Evolutionary conservation across 1,139 yeast genomes (phyloP), one percentile per base, ranked within the genome.

Genomic region (Pichia sp.): DNA sequence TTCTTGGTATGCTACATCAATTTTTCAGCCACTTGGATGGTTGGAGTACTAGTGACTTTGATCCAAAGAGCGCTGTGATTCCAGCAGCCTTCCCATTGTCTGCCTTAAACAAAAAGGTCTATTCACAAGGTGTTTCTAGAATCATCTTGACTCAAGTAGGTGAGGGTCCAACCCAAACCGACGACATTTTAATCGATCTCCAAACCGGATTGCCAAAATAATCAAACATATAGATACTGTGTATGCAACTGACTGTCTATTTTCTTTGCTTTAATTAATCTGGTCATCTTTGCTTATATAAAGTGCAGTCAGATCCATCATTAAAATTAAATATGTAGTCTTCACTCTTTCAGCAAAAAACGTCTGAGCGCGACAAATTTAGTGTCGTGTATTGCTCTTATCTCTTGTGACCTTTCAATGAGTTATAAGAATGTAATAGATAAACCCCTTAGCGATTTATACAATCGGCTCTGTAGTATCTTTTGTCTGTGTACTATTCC

Each of bases 71-170:
- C n/a, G 45, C 45, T 16, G 59, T 62, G 10, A 65, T 73, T 47
- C 55, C 62, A 9, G 60, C 62, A 1, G 63, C 67, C 25, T 72
- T 74, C 50, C 71, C 75, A 31, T 65, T 72, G 10, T 63, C 66
- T 12, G 67, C 75, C 48, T 74, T 79, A 60, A 82, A 79, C 59
- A 69, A 73, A 13, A 82, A 79, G 7, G 46, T 58, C 42, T 74
- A 87, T 55, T 71, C 78, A 60, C 71, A 74, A 50, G 95, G 96
- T 50, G 90, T 93, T 50, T 80, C 90, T 45, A 82, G 85, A 63
- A 79, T 93, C 42, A 93, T 93, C 58, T 74, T 87, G 65, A 90
- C 98, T 19, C 73, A 80, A 62, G 90, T 89, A 51, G 99, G 99
- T 44, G 80, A 81, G 30, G 98, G 97, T 44, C 97, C 98, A 12